phyloP scores from a whole-genome alignment of 2,329 filamentous ascomycete species.

The Laburnicola sp. region DNA sequence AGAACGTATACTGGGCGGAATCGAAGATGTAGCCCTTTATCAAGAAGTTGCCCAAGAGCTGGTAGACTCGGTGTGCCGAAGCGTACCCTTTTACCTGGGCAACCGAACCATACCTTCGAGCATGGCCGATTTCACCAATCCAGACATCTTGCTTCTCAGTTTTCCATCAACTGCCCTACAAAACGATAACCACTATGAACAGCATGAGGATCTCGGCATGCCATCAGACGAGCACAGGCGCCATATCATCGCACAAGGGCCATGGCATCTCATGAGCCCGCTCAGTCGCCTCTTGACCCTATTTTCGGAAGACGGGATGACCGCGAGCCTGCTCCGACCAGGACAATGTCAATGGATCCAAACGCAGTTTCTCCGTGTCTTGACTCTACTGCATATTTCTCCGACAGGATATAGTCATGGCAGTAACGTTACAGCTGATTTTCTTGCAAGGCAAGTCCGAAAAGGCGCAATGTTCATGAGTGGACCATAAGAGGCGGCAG shows the following conservation, averaged over 20 bases:
- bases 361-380: conserved; percentile 4
- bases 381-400: not conserved
- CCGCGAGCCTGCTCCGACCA: not conserved
- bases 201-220: not conserved
- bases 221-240: conserved; percentile 6
- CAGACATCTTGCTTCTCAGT: not conserved
- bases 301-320: conserved; percentile 3
- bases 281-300: conserved; percentile 7
- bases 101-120: not conserved
- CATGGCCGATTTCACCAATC: conserved; percentile 5
- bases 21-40: not conserved
- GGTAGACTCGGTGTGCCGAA: conserved; percentile 6
- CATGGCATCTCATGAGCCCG: conserved; percentile 10
- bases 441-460: conserved; percentile 1
- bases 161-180: not conserved
- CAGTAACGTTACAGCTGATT: not conserved
- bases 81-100: conserved; percentile 6
- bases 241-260: conserved; percentile 10
- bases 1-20: too few species aligned
- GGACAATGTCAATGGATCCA: conserved; percentile 1
- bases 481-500: not conserved
- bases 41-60: not conserved
- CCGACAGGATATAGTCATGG: not conserved
- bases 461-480: conserved; percentile 5
- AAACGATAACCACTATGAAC: not conserved